These are phyloP conservation scores for Candida bentonensis DNA, from an alignment of 805 yeast species.

Conservation along the genomic window DNA sequence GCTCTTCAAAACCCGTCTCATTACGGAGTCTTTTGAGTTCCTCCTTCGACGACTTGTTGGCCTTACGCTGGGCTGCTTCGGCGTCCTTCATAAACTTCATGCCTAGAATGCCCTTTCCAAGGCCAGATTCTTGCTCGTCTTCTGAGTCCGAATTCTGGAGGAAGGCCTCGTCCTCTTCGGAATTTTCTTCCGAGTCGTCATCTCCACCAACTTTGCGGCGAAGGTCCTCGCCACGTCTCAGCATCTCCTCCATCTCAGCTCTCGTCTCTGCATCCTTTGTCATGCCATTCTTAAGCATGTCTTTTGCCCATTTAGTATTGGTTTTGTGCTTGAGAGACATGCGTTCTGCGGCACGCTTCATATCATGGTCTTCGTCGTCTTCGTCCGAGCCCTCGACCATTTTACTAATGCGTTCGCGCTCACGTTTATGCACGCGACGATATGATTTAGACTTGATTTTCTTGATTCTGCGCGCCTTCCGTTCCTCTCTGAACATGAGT, in stretches of 20 bases:
- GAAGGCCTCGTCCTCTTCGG: conserved; percentile 19
- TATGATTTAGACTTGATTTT: conserved; percentile 89
- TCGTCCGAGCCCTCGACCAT: conserved; percentile 42
- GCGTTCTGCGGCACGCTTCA: conserved; percentile 76
- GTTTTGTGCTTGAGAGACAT: conserved; percentile 86
- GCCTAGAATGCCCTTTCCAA: conserved; percentile 74
- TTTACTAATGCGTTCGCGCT: conserved; percentile 52
- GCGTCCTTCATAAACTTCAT: conserved; percentile 97
- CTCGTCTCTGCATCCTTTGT: conserved; percentile 74
- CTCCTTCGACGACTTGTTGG: conserved; percentile 40
- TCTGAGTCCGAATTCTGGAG: conserved; percentile 19
- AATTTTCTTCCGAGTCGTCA: conserved; percentile 35
- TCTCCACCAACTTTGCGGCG: conserved; percentile 58
- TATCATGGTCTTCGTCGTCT: conserved; percentile 52
- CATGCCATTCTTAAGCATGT: conserved; percentile 80
- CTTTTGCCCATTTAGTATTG: conserved; percentile 79
- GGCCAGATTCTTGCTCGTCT: conserved; percentile 12
- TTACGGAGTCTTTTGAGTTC: conserved; percentile 35
- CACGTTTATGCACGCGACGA: conserved; percentile 76
- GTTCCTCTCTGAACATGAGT: conserved; percentile 89
- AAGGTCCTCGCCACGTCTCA: conserved; percentile 70
- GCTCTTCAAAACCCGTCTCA: conserved; percentile 24
- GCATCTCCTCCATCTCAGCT: conserved; percentile 88
- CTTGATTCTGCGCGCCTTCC: conserved; percentile 78
- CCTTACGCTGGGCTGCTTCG: conserved; percentile 48